These are phyloP conservation scores for Linnemannia exigua DNA, from an alignment of 192 early-diverging fungal species.

Conservation along the genomic window DNA sequence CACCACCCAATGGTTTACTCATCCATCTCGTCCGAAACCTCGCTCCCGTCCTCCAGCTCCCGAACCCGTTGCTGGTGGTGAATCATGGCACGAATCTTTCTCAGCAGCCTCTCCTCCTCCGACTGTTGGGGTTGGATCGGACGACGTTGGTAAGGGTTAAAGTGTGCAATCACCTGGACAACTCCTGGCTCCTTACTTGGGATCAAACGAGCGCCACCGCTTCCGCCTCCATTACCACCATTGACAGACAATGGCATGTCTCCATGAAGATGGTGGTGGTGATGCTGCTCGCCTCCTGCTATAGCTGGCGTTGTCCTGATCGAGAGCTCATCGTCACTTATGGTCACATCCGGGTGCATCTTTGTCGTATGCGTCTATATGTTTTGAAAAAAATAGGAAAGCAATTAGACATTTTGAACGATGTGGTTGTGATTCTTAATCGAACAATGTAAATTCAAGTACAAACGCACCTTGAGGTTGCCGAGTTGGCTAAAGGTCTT, in stretches of 20 bases:
- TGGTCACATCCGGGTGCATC: constrained; percentile 48
- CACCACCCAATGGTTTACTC: constrained; percentile 11
- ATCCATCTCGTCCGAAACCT: constrained; percentile 52
- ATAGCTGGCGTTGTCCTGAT: constrained; percentile 14
- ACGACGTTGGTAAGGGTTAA: constrained; percentile 51
- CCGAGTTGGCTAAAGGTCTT: constrained; percentile 83
- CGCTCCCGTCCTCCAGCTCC: constrained; percentile 42
- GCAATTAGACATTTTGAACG: not conserved
- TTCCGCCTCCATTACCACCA: not conserved
- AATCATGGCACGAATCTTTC: constrained; percentile 47
- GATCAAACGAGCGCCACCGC: constrained; percentile 18
- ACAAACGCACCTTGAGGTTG: constrained; percentile 60
- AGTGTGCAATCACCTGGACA: constrained; percentile 50
- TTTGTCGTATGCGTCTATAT: constrained; percentile 49
- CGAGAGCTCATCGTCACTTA: constrained; percentile 47
- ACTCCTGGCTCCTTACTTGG: constrained; percentile 25
- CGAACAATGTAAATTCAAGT: not conserved
- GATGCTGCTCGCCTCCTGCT: constrained; percentile 7
- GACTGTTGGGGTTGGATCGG: constrained; percentile 52
- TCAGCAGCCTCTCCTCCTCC: constrained; percentile 42
- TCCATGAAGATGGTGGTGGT: not conserved
- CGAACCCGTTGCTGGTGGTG: constrained; percentile 46
- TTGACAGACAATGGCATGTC: not conserved
- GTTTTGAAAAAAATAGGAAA: not conserved
- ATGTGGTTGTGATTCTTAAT: not conserved